A percentile compares a stretch with the other conserved stretches of the same genome.
phyloP scores from a whole-genome alignment of 371 early-diverging fungal species.

The Apophysomyces trapeziformis region DNA sequence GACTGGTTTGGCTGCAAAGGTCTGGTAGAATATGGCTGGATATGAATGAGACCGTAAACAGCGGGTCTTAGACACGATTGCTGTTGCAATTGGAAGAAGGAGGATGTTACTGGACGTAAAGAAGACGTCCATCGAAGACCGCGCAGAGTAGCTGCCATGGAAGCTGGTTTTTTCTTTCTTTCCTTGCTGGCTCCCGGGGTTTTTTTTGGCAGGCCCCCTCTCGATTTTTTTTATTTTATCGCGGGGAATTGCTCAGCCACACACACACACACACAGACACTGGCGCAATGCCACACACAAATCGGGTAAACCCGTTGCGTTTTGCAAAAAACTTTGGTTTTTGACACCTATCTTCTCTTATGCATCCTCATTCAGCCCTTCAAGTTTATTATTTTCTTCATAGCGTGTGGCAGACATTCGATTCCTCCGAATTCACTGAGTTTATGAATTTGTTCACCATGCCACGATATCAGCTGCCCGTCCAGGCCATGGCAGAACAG shows the following conservation, averaged over 20 bases:
- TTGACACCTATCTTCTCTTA: not conserved
- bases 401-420: not conserved
- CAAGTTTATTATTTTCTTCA: slow-evolving; percentile 2
- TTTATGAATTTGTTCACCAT: not conserved
- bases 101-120: slow-evolving; percentile 8
- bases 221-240: not conserved
- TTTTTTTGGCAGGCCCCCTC: not conserved
- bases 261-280: no score
- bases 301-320: no score
- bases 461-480: not conserved
- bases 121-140: slow-evolving; percentile 23
- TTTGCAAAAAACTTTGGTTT: not conserved
- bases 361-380: slow-evolving; percentile 6
- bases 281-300: no score
- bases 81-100: not conserved
- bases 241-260: no score
- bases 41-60: slow-evolving; percentile 13
- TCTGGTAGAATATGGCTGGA: slow-evolving; percentile 21
- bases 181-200: not conserved
- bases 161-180: not conserved
- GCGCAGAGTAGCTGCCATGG: slow-evolving; percentile 12
- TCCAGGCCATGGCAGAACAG: not conserved
- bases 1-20: slow-evolving; percentile 32
- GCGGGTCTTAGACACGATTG: not conserved
- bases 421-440: not conserved